These are phyloP conservation scores for Fusarium nanum DNA, from an alignment of 2,329 filamentous ascomycete species.

Conservation along the genomic window DNA sequence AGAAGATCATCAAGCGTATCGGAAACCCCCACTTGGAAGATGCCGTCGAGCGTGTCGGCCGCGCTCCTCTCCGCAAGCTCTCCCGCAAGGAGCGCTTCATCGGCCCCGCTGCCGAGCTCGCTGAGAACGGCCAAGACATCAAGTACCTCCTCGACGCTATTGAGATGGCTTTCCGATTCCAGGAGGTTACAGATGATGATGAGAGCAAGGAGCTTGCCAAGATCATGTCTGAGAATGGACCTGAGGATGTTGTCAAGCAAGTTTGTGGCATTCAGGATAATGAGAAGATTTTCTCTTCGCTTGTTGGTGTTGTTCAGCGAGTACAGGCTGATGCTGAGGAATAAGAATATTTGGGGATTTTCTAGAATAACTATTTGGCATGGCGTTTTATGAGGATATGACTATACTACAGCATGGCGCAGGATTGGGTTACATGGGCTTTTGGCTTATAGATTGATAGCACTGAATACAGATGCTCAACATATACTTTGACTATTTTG, in stretches of 20 bases:
- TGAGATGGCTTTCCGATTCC: constrained; percentile 95
- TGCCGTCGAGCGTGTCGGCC: constrained; percentile 92
- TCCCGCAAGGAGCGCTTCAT: constrained; percentile 96
- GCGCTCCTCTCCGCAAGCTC: constrained; percentile 93
- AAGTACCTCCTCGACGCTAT: constrained; percentile 81
- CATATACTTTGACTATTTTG: background rate
- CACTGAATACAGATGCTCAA: constrained; percentile 36
- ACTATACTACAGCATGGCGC: constrained; percentile 45
- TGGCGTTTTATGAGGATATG: constrained; percentile 46
- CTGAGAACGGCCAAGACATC: constrained; percentile 80
- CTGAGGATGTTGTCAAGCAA: constrained; percentile 81
- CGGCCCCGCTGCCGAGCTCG: constrained; percentile 88
- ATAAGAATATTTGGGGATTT: constrained; percentile 50
- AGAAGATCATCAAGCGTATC: constrained; percentile 92
- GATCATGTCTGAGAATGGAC: constrained; percentile 79
- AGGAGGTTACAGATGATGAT: constrained; percentile 90
- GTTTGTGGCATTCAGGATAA: constrained; percentile 82
- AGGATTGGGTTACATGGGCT: constrained; percentile 33
- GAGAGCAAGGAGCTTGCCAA: constrained; percentile 88
- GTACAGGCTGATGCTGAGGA: constrained; percentile 75
- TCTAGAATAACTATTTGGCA: background rate
- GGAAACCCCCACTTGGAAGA: constrained; percentile 94
- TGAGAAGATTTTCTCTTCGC: constrained; percentile 81
- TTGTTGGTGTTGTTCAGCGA: constrained; percentile 82
- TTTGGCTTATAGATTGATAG: constrained; percentile 39